Evolutionary conservation across 305 asterid genomes (phyloP), one percentile per base, ranked within the genome.

Genomic region (Fraxinus nigra): DNA sequence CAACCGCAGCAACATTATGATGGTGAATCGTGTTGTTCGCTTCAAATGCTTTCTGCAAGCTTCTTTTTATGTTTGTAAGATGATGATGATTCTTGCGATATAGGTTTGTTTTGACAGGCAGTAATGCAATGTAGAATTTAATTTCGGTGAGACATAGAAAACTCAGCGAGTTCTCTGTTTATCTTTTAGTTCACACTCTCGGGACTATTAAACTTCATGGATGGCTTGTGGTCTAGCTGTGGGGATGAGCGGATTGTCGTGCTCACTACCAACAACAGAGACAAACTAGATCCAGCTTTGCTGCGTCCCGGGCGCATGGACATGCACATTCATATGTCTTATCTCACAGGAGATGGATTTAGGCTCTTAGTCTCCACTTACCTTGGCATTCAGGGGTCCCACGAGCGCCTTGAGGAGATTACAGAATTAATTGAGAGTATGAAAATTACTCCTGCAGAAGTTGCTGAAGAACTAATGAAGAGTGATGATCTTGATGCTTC

Each of bases 171-270:
- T 11, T n/a, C 9, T 54, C 72, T 63, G 18, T 65, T 65, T 65
- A 11, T 22, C 18, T 1, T 43, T 48, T 82, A 91, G 95, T 87
- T 92, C 35, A 85, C 94, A 3, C 88, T 93, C 0, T 91, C 97
- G 0, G 97, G 94, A 0, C 85, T 93, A 51, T 54, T 93, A 74
- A 93, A 93, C 85, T 92, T 92, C 90, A 88, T 93, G 0, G 97
- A 92, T 63, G 97, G 97, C n/a, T 82, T 92, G 0, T 93, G 97
- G 97, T 93, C 97, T 13, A 87, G 94, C 78, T 88, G 92, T 5
- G 95, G 97, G 1, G 97, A 93, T 72, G 97, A 93, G 48, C 85
- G 94, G 30, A 90, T 93, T 70, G 90, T 92, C 77, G 48, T 92
- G 2, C 86, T 93, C 89, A 92, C 97, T 0, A 93, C 95, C 9